Base-by-base conservation (phyloP, 495 filamentous ascomycete species). In the Chaetomidium leptoderma region DNA sequence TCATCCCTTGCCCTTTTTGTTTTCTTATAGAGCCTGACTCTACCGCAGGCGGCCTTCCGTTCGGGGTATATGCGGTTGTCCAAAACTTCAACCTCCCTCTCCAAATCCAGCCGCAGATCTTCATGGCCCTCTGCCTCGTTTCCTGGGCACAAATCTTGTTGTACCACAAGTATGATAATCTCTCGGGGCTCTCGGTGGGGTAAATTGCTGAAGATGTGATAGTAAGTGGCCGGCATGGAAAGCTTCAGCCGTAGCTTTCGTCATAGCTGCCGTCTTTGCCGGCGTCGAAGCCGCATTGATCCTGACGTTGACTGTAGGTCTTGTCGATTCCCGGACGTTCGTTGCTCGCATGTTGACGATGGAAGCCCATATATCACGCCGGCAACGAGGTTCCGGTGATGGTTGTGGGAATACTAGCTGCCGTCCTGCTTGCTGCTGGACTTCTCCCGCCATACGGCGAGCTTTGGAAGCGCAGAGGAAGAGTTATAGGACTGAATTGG, bases 21-120 rank as follows among this genome's bases (percentile, higher is more conserved):
- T n/a, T n/a, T n/a, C n/a, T n/a, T n/a, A n/a, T n/a, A 3, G 44
- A 14, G 10, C 46, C 52, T 59, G 36, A 59, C 54, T 16, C 19
- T 43, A 19, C 13, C 44, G n/a, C 26, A 76, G 77, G 73, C 59
- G 78, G 72, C 47, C 68, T 76, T 10, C 76, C 79, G 0, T 74
- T 80, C 40, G 75, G 73, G 17, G 66, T 68, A 10, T 79, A 78
- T 39, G 67, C 73, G 11, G 59, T 76, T 11, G 66, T 68, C 13
- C 74, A 90, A 76, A 75, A 85, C 58, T 88, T 91, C 72, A 91
- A 90, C 66, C 77, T 89, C 36, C 85, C 87, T 0, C 69, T 91
- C 14, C 86, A 90, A 55, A 76, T 90, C 9, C 88, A 91, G 70
- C 85, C 88, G 7, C 87, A 90, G 63, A 72, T 81, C 4, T 90